Conservation (phyloP, 2,329 filamentous ascomycete genomes). For the Macroventuria anomochaeta region DNA sequence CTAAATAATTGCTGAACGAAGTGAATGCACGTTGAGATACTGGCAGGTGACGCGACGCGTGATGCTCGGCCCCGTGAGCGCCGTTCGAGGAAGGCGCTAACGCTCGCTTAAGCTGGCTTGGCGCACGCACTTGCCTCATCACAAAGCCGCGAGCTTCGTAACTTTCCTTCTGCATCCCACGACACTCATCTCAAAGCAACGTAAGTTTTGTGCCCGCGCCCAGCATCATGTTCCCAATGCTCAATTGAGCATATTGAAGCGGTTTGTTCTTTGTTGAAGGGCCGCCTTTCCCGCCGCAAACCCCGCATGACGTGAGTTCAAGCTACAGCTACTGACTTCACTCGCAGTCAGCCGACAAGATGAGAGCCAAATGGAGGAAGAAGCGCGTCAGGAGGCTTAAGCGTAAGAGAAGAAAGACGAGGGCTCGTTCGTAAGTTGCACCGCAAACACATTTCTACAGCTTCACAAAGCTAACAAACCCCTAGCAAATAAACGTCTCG, state of each 20-base stretch:
- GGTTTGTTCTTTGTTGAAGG: conserved; percentile 10
- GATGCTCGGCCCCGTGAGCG: background rate
- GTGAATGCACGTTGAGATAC: conserved; percentile 2
- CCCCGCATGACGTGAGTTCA: conserved; percentile 19
- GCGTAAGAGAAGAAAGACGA: conserved; percentile 99
- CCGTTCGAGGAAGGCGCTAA: too few relatives aligned
- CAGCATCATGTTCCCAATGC: conserved; percentile 10
- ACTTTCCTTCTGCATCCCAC: conserved; percentile 48
- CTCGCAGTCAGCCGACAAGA: conserved; percentile 56
- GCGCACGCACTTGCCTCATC: conserved; percentile 7
- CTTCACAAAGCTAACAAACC: conserved; percentile 18
- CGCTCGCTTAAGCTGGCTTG: conserved; percentile 9
- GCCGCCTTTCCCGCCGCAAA: conserved; percentile 9
- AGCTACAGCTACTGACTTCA: conserved; percentile 37
- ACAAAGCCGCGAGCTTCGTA: conserved; percentile 22
- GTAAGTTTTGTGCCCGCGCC: conserved; percentile 40
- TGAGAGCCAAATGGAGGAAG: conserved; percentile 99
- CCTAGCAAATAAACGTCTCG: conserved; percentile 59
- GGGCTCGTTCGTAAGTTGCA: conserved; percentile 85
- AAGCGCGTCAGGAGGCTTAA: conserved; percentile 99
- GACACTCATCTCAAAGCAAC: conserved; percentile 53
- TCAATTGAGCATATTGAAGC: conserved; percentile 35
- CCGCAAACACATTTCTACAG: background rate
- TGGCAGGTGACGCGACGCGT: conserved; percentile 20
- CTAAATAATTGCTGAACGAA: background rate